Evolutionary conservation across 345 rosid genomes (phyloP).

Genomic region (Gossypium rotundifolium): DNA sequence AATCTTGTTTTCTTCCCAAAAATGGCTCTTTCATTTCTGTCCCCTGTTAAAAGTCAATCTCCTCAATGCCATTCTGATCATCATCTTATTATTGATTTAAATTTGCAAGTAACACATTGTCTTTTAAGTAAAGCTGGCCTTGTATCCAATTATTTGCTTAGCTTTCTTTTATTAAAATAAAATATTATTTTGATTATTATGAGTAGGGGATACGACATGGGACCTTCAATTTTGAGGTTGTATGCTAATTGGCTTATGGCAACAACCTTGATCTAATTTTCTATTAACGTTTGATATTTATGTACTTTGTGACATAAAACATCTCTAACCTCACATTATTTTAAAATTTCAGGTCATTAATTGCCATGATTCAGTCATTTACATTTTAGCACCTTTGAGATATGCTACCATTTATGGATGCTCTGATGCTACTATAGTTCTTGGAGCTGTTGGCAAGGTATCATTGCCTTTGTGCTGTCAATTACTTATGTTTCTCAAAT

Average conservation of each 20-base stretch:
- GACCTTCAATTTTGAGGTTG: neutral
- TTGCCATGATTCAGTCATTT: slow-evolving; percentile 93
- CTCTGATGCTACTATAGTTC: slow-evolving; percentile 92
- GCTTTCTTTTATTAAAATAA: neutral
- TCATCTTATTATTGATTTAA: neutral
- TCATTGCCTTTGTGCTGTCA: neutral
- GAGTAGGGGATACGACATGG: neutral
- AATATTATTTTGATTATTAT: neutral
- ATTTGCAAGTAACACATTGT: neutral
- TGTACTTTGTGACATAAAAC: slow-evolving; percentile 5
- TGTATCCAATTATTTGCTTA: neutral
- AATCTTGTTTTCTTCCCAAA: neutral
- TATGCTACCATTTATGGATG: slow-evolving; percentile 96
- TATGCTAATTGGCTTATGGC: neutral
- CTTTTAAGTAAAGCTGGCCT: neutral
- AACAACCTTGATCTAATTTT: neutral
- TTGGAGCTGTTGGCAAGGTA: slow-evolving; percentile 99
- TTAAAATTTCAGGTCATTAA: slow-evolving; percentile 69
- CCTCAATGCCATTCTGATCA: neutral
- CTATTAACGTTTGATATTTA: neutral
- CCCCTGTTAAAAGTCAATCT: neutral
- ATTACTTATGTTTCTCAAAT: neutral
- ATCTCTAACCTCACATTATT: slow-evolving; percentile 8
- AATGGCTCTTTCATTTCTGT: neutral
- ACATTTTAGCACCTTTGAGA: slow-evolving; percentile 89